These are phyloP conservation scores for Collybia nuda DNA, from an alignment of 768 basidiomycete genomes.

Conservation along the genomic window DNA sequence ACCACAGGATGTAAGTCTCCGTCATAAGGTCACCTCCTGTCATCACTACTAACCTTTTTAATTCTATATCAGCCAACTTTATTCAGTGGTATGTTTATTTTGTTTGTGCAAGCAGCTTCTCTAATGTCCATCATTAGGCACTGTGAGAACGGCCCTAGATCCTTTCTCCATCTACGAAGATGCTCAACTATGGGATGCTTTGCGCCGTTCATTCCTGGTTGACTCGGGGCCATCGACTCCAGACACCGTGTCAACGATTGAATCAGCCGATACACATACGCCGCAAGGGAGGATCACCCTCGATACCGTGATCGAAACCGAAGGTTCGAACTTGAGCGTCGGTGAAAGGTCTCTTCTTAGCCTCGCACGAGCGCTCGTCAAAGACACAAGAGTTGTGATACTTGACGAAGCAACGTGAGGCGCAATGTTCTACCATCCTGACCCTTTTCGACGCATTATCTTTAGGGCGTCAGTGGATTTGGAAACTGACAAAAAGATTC, in stretches of 20 bases:
- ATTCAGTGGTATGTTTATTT: constrained; percentile 21
- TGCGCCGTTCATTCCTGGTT: constrained; percentile 55
- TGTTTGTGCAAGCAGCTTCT: too few species aligned
- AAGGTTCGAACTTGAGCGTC: constrained; percentile 73
- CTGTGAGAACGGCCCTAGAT: constrained; percentile 57
- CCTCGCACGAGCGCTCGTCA: constrained; percentile 78
- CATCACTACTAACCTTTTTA: constrained; percentile 1
- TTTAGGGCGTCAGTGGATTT: constrained; percentile 65
- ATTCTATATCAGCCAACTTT: constrained; percentile 48
- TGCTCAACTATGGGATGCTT: constrained; percentile 68
- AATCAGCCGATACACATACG: constrained; percentile 35
- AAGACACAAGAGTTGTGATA: constrained; percentile 72
- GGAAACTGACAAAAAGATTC: constrained; percentile 81
- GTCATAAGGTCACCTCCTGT: not conserved
- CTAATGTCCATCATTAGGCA: constrained; percentile 30
- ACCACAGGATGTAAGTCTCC: constrained; percentile 57
- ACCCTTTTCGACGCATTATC: constrained; percentile 2
- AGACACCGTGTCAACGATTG: constrained; percentile 16
- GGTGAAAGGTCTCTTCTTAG: constrained; percentile 74
- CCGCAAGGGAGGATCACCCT: constrained; percentile 57
- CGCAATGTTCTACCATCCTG: not conserved
- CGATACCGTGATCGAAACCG: constrained; percentile 75
- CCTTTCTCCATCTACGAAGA: constrained; percentile 64
- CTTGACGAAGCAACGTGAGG: constrained; percentile 73
- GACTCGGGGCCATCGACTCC: constrained; percentile 41